A percentile compares a stretch with the other conserved stretches of the same genome.
Conservation (phyloP, 164 flowering plant genomes). For the Warburgia ugandensis region DNA sequence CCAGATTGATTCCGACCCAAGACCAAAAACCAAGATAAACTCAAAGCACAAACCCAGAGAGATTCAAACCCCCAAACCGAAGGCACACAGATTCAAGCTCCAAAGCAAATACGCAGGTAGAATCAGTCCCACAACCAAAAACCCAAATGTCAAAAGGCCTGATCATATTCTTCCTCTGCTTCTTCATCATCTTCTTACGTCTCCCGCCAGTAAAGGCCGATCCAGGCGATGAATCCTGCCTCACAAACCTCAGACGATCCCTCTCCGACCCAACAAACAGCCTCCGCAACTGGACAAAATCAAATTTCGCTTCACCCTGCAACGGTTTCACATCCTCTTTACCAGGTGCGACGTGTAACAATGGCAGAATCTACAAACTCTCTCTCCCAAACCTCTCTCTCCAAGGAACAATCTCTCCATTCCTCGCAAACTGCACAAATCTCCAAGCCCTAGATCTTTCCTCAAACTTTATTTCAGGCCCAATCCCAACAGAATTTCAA, state of each 20-base stretch:
- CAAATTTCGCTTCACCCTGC: constrained; percentile 66
- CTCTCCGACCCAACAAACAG: constrained; percentile 51
- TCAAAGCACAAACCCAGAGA: too few relatives aligned
- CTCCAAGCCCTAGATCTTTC: constrained; percentile 94
- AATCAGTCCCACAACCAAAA: too few relatives aligned
- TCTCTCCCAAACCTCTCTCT: constrained; percentile 62
- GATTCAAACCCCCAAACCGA: too few relatives aligned
- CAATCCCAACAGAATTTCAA: constrained; percentile 73
- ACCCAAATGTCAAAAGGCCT: too few relatives aligned
- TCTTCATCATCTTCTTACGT: too few relatives aligned
- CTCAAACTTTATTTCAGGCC: constrained; percentile 59
- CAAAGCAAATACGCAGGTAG: too few relatives aligned
- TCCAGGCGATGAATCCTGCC: constrained; percentile 74
- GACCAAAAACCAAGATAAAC: too few relatives aligned
- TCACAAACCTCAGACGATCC: constrained; percentile 40
- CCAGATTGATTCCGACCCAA: too few relatives aligned
- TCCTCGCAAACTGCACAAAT: constrained; percentile 75
- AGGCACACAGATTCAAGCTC: too few relatives aligned
- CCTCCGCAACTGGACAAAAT: constrained; percentile 69
- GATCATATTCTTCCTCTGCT: too few relatives aligned
- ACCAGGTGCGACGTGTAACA: constrained; percentile 85
- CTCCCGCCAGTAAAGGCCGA: constrained; percentile 26
- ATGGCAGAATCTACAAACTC: constrained; percentile 92
- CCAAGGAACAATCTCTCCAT: constrained; percentile 70
- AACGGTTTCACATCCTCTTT: constrained; percentile 72